Base-by-base conservation (phyloP, 768 basidiomycete species). In the Macrolepiota fuliginosa region DNA sequence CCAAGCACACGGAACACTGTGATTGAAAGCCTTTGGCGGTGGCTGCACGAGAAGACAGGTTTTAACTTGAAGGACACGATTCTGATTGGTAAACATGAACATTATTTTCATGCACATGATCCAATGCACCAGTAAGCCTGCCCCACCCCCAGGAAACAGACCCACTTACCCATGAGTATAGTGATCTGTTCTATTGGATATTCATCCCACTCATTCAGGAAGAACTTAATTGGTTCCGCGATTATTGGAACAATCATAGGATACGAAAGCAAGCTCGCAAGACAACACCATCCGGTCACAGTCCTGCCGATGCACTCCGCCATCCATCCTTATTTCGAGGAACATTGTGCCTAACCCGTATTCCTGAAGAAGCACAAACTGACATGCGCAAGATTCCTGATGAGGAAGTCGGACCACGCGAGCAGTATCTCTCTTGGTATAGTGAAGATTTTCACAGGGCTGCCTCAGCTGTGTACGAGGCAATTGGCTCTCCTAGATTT, bases 111-210 rank as follows among this genome's bases (percentile, higher is more conserved):
- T 35, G 49, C 62, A 2, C 56, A 67, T 45, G 53, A 65, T 27
- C 1, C 15, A 24, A 61, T 54, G 37, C 71, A 72, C 61, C 52
- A 40, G 69, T 71, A 64, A 57, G 59, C 63, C 17, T n/a, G n/a
- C n/a, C n/a, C n/a, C n/a, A n/a, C n/a, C n/a, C n/a, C n/a, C n/a
- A n/a, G n/a, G n/a, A n/a, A n/a, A n/a, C n/a, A n/a, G n/a, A n/a
- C n/a, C n/a, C n/a, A n/a, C n/a, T n/a, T n/a, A n/a, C n/a, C n/a
- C n/a, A n/a, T n/a, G n/a, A n/a, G 7, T 57, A 22, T 35, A 72
- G 71, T 9, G 54, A 69, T 54, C 62, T 76, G 1, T 74, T 73
- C 55, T 67, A 74, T 42, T 76, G 73, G 73, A 67, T 75, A 3
- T 76, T 73, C 56, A 64, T 73, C 3, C 69, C 66, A 29, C 40